Conservation (phyloP, 345 rosid genomes). For the Lenwebbia sp. region DNA sequence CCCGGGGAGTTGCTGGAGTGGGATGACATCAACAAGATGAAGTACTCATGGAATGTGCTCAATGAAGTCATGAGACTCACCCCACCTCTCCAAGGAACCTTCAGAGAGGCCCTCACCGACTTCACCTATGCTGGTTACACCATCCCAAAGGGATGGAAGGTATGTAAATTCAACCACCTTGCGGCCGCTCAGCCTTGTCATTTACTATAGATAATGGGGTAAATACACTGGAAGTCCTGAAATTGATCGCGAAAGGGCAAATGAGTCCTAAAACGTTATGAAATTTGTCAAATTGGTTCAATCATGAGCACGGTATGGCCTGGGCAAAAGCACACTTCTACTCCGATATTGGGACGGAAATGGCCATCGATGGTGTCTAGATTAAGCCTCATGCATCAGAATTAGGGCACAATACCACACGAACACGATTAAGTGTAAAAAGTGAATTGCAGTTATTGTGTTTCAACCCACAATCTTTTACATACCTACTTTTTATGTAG, state of each 20-base stretch:
- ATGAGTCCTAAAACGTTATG: too few species aligned
- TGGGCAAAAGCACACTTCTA: background rate
- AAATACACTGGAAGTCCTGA: too few species aligned
- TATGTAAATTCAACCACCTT: background rate
- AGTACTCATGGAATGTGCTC: constrained; percentile 35
- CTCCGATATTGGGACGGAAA: too few species aligned
- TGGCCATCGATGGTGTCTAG: background rate
- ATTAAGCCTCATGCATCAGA: background rate
- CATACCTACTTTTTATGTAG: background rate
- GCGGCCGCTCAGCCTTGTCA: background rate
- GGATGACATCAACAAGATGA: constrained; percentile 45
- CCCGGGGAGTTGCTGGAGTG: constrained; percentile 22
- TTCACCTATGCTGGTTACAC: constrained; percentile 39
- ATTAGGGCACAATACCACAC: background rate
- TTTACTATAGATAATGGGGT: background rate
- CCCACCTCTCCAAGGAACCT: constrained; percentile 46
- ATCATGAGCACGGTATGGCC: background rate
- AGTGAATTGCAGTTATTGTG: background rate
- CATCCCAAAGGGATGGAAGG: constrained; percentile 54
- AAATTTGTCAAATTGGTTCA: too few species aligned
- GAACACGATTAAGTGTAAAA: background rate
- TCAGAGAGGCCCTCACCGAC: constrained; percentile 32
- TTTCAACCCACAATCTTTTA: background rate
- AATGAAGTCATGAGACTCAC: constrained; percentile 42
- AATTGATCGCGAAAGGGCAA: too few species aligned